Conservation (phyloP, 2,329 filamentous ascomycete genomes). For the Gremmenia infestans region DNA sequence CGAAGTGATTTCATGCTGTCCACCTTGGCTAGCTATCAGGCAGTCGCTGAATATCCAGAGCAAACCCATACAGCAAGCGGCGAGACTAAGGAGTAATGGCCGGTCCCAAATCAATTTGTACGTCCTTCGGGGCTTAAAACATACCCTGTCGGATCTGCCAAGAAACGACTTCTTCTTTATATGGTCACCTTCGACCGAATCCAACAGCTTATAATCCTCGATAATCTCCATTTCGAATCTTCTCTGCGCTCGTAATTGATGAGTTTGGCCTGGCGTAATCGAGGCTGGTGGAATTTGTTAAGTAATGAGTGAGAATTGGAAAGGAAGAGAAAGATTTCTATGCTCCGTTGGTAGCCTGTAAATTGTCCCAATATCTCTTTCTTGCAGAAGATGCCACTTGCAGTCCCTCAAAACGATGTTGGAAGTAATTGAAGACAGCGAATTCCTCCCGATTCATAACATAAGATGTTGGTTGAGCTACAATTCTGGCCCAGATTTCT, state of each 20-base stretch:
- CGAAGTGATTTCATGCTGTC: neutral
- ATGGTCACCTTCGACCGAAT: neutral
- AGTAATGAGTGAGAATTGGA: too few relatives aligned
- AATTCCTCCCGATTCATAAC: conserved; percentile 75
- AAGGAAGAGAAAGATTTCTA: neutral
- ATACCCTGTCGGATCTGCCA: neutral
- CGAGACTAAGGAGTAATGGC: neutral
- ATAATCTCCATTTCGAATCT: neutral
- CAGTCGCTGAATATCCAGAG: conserved; percentile 9
- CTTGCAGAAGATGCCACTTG: conserved; percentile 43
- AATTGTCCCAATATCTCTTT: conserved; percentile 49
- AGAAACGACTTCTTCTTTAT: neutral
- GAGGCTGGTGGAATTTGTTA: neutral
- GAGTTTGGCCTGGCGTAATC: neutral
- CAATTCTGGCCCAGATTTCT: conserved; percentile 64
- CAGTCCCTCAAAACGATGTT: conserved; percentile 56
- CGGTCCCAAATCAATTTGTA: neutral
- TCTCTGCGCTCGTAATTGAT: neutral
- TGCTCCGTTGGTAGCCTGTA: conserved; percentile 15
- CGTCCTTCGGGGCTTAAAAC: neutral
- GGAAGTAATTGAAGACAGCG: conserved; percentile 81
- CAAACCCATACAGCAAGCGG: neutral
- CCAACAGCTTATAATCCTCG: neutral
- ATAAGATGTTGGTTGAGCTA: conserved; percentile 61
- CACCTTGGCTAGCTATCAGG: neutral